A percentile compares a stretch with the other conserved stretches of the same genome.
phyloP scores from a whole-genome alignment of 192 early-diverging fungal genomes.

The Oehlia diaphana region DNA sequence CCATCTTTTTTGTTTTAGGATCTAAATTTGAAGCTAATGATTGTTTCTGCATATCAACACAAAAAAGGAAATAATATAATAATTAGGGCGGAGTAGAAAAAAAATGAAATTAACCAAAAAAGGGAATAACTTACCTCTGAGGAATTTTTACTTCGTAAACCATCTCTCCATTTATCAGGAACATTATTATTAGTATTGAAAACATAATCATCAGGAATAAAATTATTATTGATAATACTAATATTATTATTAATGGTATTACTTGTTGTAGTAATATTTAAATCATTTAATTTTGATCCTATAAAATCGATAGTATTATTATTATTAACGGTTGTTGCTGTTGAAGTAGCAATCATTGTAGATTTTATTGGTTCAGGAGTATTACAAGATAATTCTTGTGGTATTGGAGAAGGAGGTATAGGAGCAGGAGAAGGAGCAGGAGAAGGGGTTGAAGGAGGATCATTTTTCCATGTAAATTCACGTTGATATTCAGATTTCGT shows the following conservation, averaged over 20 bases:
- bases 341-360: too few relatives aligned
- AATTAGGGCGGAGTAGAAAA: not conserved
- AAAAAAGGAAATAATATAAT: not conserved
- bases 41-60: not conserved
- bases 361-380: constrained; percentile 19
- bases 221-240: not conserved
- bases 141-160: constrained; percentile 4
- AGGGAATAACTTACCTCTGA: constrained; percentile 2
- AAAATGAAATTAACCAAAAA: not conserved
- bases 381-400: not conserved
- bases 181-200: not conserved
- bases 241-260: not conserved
- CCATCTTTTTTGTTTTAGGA: constrained; percentile 21
- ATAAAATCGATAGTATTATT: not conserved
- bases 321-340: not conserved
- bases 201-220: not conserved
- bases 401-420: not conserved
- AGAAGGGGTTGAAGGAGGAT: not conserved
- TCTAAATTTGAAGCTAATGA: constrained; percentile 4
- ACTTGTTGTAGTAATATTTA: not conserved
- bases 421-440: not conserved
- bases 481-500: constrained; percentile 24
- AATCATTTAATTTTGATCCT: not conserved
- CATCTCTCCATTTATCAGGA: constrained; percentile 10
- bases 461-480: constrained; percentile 20